A percentile compares a stretch with the other conserved stretches of the same genome.
These are phyloP conservation scores for Astrephomene gubernaculifera DNA, from an alignment of 139 green algal species.

Conservation along the genomic window DNA sequence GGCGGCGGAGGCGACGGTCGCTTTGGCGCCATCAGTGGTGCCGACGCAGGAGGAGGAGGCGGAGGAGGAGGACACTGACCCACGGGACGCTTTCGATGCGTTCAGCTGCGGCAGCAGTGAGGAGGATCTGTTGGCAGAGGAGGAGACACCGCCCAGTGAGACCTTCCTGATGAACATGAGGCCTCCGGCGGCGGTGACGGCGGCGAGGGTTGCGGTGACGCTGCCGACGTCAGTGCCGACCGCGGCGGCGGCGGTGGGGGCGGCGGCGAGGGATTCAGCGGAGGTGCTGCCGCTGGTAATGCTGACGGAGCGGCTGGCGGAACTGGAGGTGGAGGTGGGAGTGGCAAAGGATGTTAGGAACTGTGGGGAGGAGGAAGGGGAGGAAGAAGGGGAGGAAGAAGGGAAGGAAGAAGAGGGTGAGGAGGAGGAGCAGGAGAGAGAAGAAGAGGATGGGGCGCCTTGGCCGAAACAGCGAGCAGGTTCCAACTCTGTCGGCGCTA, in stretches of 20 bases:
- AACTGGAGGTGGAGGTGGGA: neutral
- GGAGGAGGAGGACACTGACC: neutral
- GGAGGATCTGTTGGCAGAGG: neutral
- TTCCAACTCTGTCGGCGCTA: too few relatives aligned
- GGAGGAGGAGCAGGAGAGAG: neutral
- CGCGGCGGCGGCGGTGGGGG: neutral
- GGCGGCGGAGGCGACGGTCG: too few relatives aligned
- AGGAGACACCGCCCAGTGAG: neutral
- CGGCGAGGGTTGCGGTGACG: too few relatives aligned
- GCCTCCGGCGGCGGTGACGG: too few relatives aligned
- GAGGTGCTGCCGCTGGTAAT: neutral
- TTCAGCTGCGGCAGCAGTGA: neutral
- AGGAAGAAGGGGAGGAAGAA: neutral
- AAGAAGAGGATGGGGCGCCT: too few relatives aligned
- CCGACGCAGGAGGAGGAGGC: too few relatives aligned
- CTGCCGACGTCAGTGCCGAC: neutral
- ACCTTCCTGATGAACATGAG: too few relatives aligned
- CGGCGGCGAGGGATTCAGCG: neutral
- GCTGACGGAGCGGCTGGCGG: neutral
- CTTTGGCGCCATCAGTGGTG: too few relatives aligned
- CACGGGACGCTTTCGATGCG: neutral
- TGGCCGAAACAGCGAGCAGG: too few relatives aligned
- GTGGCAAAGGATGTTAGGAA: too few relatives aligned
- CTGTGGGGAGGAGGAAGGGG: neutral
- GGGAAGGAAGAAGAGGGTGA: neutral